A percentile compares a stretch with the other conserved stretches of the same genome.
Evolutionary conservation across 306 rosid genomes (phyloP).

Genomic region (Fragaria nilgerrensis): DNA sequence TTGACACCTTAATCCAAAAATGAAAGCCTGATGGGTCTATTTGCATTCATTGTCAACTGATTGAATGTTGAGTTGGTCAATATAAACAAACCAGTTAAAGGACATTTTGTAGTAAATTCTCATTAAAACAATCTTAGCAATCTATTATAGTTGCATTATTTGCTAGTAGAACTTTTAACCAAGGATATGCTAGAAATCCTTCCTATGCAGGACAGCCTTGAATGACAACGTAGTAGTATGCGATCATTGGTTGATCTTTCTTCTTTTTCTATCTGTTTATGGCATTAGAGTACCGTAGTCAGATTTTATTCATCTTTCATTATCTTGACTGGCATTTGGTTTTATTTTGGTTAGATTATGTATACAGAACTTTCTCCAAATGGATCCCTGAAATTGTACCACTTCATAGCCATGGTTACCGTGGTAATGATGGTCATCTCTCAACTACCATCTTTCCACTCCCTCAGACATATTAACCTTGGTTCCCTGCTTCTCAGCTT

Average conservation of each 20-base stretch:
- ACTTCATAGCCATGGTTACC: constrained; percentile 94
- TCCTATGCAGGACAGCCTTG: not conserved
- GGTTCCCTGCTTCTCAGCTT: constrained; percentile 69
- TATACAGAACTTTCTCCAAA: constrained; percentile 61
- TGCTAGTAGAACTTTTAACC: not conserved
- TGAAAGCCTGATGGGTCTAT: not conserved
- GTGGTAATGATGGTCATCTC: constrained; percentile 70
- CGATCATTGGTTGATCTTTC: not conserved
- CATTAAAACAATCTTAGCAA: not conserved
- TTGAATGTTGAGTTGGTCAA: constrained; percentile 5
- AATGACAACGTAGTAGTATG: not conserved
- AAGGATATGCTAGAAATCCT: not conserved
- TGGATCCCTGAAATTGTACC: constrained; percentile 75
- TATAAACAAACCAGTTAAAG: not conserved
- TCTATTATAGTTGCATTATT: not conserved
- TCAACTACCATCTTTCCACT: constrained; percentile 88
- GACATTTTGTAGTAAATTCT: not conserved
- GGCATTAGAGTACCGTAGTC: not conserved
- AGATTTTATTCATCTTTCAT: not conserved
- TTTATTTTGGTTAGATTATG: constrained; percentile 48
- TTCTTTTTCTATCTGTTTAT: not conserved
- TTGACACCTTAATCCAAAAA: not conserved
- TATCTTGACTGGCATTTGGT: not conserved
- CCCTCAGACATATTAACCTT: constrained; percentile 79
- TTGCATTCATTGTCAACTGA: not conserved